Base-by-base conservation (phyloP, 495 filamentous ascomycete genomes). In the Daldinia caldariorum region DNA sequence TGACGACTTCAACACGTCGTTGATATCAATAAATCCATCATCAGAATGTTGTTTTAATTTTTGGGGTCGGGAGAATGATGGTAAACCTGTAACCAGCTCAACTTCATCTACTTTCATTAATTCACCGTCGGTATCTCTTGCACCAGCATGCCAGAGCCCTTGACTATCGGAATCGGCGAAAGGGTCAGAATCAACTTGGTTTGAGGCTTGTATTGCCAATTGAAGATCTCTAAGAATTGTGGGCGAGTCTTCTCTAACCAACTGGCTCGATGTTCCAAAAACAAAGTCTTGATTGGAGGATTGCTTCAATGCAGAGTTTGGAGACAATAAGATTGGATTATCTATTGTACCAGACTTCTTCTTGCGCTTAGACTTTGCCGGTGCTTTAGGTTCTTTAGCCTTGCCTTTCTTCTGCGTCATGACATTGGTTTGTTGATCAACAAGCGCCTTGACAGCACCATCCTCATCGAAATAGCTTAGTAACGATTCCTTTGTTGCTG, bases 251-350 rank as follows among this genome's bases (percentile, higher is more conserved):
- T 92, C 90, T 58, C 84, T 83, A 53, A 91, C 91, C 16, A 98
- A 80, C 77, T 98, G 94, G 78, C 94, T 97, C 16, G 91, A 96
- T 1, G 93, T 97, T 14, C 94, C 94, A 77, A 98, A 98, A 2
- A 97, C 79, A 67, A 97, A 89, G 66, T 94, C 89, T 75, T 97
- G 94, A 6, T 86, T 81, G 4, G 89, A 82, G n/a, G 91, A 79
- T 66, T 88, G 84, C 64, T 87, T 87, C 47, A 88, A 74, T 16
- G 94, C 94, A 43, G 88, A 88, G 58, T 83, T 82, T 2, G 94
- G 94, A 3, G 93, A 92, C 32, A 94, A 83, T 7, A 97, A 78
- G 4, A 88, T 83, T 49, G 71, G 84, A 53, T 74, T 83, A 9
- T 74, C 76, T 39, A 67, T 74, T 26, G 75, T 80, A 74, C 68